phyloP scores from a whole-genome alignment of 306 rosid species.

The Rosa persica region DNA sequence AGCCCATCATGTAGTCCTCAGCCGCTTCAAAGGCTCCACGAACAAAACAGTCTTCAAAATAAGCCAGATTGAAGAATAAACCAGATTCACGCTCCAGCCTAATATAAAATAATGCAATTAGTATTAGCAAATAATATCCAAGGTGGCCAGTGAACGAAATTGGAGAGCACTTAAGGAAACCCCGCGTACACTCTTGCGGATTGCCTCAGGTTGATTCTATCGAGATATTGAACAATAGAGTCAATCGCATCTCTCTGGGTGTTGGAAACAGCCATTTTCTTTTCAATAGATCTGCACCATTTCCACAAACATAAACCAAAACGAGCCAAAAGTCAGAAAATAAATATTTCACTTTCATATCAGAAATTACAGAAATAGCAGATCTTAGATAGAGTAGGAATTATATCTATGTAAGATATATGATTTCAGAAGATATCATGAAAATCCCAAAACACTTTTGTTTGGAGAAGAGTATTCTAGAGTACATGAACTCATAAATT shows the following conservation, averaged over 20 bases:
- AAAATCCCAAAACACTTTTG: not conserved
- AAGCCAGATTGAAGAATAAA: constrained; percentile 5
- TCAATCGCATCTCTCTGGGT: not conserved
- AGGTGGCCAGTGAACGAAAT: not conserved
- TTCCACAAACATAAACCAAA: not conserved
- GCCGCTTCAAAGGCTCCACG: constrained; percentile 20
- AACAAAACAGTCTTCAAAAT: constrained; percentile 10
- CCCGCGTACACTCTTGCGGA: not conserved
- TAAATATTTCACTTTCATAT: not conserved
- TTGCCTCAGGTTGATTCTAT: not conserved
- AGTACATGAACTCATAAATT: not conserved
- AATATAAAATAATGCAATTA: not conserved
- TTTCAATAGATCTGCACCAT: not conserved
- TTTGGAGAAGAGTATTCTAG: not conserved
- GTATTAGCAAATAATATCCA: not conserved
- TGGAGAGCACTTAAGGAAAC: not conserved
- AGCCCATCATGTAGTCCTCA: constrained; percentile 18
- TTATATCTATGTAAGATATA: not conserved
- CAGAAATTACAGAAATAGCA: not conserved
- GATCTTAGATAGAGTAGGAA: not conserved
- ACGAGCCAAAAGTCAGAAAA: not conserved
- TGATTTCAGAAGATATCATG: not conserved
- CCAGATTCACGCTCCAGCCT: constrained; percentile 3
- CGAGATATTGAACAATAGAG: not conserved
- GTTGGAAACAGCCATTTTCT: not conserved